A percentile compares a stretch with the other conserved stretches of the same genome.
Evolutionary conservation across 164 flowering plant species (phyloP).

Genomic region (Kingdonia uniflora): DNA sequence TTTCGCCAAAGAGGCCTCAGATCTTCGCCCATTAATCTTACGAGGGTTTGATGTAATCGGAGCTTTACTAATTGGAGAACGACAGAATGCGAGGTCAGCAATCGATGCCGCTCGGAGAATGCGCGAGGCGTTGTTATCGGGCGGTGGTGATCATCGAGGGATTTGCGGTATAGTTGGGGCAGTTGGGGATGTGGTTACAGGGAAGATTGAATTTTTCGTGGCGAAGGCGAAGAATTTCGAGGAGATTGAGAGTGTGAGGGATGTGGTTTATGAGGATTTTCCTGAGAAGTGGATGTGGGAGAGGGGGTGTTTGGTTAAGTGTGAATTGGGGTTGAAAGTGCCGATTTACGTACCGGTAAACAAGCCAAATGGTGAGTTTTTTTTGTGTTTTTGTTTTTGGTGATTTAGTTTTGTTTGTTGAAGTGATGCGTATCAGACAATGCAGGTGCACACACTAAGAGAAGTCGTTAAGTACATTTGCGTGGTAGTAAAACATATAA

Average conservation of each 20-base stretch:
- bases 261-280: constrained; percentile 42
- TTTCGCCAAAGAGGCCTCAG: constrained; percentile 56
- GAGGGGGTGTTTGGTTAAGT: constrained; percentile 61
- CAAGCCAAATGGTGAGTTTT: constrained; percentile 6
- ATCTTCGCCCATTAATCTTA: constrained; percentile 41
- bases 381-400: no score
- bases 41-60: constrained; percentile 72
- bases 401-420: no score
- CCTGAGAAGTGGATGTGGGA: constrained; percentile 68
- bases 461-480: no score
- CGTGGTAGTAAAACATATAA: no score
- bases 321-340: constrained; percentile 53
- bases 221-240: constrained; percentile 18
- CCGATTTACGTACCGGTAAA: constrained; percentile 46
- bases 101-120: constrained; percentile 32
- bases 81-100: constrained; percentile 31
- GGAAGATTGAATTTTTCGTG: constrained; percentile 37
- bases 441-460: no score
- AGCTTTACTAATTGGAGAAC: constrained; percentile 31
- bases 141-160: constrained; percentile 12
- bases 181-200: constrained; percentile 30
- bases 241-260: constrained; percentile 22
- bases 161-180: constrained; percentile 41
- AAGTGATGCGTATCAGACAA: no score
- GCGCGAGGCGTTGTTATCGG: constrained; percentile 30